Base-by-base conservation (phyloP, 2,329 filamentous ascomycete species). In the Aspergillus glaucus region DNA sequence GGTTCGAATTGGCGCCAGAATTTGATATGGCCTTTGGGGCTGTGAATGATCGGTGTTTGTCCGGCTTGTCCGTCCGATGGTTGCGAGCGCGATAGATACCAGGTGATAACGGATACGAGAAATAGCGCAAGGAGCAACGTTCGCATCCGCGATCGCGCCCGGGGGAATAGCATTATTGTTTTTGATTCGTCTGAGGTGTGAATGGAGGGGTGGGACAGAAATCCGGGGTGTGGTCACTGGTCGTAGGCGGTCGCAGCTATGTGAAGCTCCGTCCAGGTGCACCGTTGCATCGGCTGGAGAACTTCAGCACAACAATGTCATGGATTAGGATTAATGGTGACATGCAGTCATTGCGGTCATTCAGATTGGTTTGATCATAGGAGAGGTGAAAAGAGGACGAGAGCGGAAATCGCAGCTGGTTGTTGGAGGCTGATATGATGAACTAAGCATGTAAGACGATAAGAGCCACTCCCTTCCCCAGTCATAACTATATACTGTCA, bases 1-100 rank as follows among this genome's bases (percentile, higher is more conserved):
- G 58, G 53, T 32, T 66, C 60, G 28, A 71, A 65, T 15, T 60
- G 54, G 6, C 49, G 57, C 67, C 68, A 71, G 50, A 70, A 69
- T 12, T 55, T 46, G 17, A 57, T 55, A 50, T 66, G 62, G 9
- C 55, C 55, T 32, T 51, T 50, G 24, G 39, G 19, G 10, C 53
- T 40, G 17, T 53, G 48, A 28, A 41, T 42, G 30, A 45, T 39
- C 10, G 19, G 15, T 6, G 24, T 26, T 40, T 28, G 19, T 7
- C 24, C 17, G 22, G 10, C 30, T 21, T 39, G 19, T 24, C 30
- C 24, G 24, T 9, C 37, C 26, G 47, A 17, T 17, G 47, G 30
- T 41, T 39, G 46, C 51, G 49, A 55, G n/a, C 47, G 51, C 36
- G 51, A 49, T n/a, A 57, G 39, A 6, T 46, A 54, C 54, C 54